Base-by-base conservation (phyloP, 768 basidiomycete species). In the Filobasidium floriforme region DNA sequence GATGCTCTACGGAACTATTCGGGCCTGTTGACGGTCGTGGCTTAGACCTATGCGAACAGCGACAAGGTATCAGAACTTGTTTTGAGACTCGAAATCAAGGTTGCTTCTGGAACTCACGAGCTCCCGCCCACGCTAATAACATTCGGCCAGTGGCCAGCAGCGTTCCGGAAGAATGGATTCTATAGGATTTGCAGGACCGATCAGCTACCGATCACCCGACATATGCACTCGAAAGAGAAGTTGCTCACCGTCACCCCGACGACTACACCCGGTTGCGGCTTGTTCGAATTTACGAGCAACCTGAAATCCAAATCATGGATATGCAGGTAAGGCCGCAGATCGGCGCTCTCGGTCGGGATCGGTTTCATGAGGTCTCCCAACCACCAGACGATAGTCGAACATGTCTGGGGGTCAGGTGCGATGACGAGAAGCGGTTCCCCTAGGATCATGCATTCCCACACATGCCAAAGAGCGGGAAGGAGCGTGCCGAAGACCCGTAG, bases 271-370 rank as follows among this genome's bases (percentile, higher is more conserved):
- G 76, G 67, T 63, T 75, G 76, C 7, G 77, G 77, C 66, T 78
- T 78, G 37, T 89, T 84, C 68, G 87, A 86, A 75, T 90, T 92
- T 51, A 96, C 87, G 14, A 99, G 77, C 1, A 82, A 73, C 2
- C 82, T 71, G 69, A 88, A 86, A 67, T 96, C 92, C n/a, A 83
- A 83, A 73, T 97, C 94, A 75, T 97, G 94, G 72, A 99, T 92
- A 18, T 94, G 96, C 70, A 97, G 89, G 77, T 94, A 99, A 0
- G 94, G 94, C 10, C 94, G 84, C 72, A 90, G 85, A 73, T 99
- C 93, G 1, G 85, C 85, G 0, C 60, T 68, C 26, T 87, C 85
- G 9, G 90, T 81, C 3, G 92, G 90, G 26, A 68, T 44, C 60
- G 94, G 94, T 41, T 90, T 84, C 7, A 96, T 72, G 11, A 97